These are phyloP conservation scores for Articulospora tetracladia DNA, from an alignment of 495 filamentous ascomycete species.

Conservation along the genomic window DNA sequence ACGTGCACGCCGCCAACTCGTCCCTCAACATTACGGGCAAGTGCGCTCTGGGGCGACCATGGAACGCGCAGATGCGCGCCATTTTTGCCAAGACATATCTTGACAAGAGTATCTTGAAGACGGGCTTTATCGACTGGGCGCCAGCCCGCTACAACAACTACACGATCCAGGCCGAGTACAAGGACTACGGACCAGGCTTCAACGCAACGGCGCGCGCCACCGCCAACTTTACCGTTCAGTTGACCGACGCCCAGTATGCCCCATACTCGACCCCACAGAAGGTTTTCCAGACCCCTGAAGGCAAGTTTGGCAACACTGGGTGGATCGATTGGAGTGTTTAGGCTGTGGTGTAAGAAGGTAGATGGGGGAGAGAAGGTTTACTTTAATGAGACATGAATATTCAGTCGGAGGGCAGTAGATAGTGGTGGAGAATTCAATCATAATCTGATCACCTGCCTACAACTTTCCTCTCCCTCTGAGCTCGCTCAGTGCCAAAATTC, in stretches of 20 bases:
- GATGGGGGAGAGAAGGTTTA: too few relatives aligned
- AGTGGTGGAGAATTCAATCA: not conserved
- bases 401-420: not conserved
- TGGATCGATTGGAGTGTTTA: slow-evolving; percentile 48
- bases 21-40: slow-evolving; percentile 42
- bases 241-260: slow-evolving; percentile 35
- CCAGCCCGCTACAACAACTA: slow-evolving; percentile 34
- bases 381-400: not conserved
- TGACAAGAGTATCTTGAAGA: slow-evolving; percentile 44
- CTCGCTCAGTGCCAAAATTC: too few relatives aligned
- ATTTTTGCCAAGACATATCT: slow-evolving; percentile 51
- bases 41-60: slow-evolving; percentile 57
- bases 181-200: slow-evolving; percentile 50
- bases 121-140: slow-evolving; percentile 53
- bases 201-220: slow-evolving; percentile 41
- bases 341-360: not conserved
- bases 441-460: too few relatives aligned
- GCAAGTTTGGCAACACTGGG: slow-evolving; percentile 40
- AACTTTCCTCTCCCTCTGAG: too few relatives aligned
- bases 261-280: slow-evolving; percentile 43
- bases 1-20: slow-evolving; percentile 45
- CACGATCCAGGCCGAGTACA: slow-evolving; percentile 55
- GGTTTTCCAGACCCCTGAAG: slow-evolving; percentile 49
- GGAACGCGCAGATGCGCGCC: slow-evolving; percentile 49
- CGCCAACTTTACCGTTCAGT: slow-evolving; percentile 38